Percentiles rank a stretch among this genome's conserved stretches.
Evolutionary conservation across 129 eudicot species (phyloP).

Genomic region (Arctium minus): DNA sequence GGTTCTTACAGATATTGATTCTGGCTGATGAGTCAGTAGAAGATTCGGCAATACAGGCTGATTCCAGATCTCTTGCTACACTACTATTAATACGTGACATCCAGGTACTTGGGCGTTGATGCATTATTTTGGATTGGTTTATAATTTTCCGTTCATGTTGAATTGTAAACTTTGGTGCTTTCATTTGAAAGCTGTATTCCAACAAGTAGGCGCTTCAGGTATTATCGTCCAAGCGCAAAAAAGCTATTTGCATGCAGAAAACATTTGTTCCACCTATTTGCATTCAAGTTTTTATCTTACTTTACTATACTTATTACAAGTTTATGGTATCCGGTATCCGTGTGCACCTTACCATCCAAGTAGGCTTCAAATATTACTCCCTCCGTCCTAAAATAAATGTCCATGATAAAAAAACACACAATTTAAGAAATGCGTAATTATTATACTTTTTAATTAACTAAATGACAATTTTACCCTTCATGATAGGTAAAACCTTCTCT

Average conservation of each 20-base stretch:
- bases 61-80: constrained; percentile 90
- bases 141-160: neutral
- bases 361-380: neutral
- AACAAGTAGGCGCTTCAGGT: neutral
- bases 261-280: neutral
- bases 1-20: constrained; percentile 63
- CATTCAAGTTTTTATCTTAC: neutral
- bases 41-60: constrained; percentile 94
- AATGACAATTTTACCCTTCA: neutral
- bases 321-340: neutral
- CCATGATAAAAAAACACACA: too few relatives aligned
- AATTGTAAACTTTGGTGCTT: neutral
- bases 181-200: neutral
- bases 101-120: constrained; percentile 46
- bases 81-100: constrained; percentile 80
- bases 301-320: neutral
- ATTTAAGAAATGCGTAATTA: too few relatives aligned
- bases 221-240: neutral
- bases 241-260: neutral
- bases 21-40: constrained; percentile 92
- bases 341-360: neutral
- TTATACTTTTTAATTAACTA: too few relatives aligned
- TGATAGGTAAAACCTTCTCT: neutral
- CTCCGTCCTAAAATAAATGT: too few relatives aligned
- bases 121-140: neutral